phyloP scores from a whole-genome alignment of 345 rosid genomes.

The Trapa bicornis region DNA sequence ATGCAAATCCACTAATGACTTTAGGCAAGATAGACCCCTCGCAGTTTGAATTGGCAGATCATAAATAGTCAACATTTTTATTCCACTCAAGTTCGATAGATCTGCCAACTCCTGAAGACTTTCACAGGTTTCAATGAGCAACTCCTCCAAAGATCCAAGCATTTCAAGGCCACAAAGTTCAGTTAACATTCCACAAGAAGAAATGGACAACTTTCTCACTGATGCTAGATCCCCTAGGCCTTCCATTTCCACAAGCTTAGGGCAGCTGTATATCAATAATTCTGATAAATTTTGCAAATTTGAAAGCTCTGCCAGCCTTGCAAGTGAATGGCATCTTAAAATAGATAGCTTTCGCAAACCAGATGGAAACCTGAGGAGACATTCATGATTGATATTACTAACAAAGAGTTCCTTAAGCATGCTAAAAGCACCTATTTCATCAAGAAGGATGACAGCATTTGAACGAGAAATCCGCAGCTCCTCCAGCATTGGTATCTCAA shows the following conservation, averaged over 20 bases:
- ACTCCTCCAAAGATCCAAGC: no score
- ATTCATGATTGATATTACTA: not conserved
- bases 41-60: not conserved
- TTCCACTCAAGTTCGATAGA: not conserved
- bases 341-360: not conserved
- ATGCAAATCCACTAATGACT: not conserved
- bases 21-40: not conserved
- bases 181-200: not conserved
- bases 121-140: not conserved
- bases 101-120: not conserved
- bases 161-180: conserved; percentile 1
- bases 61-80: not conserved
- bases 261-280: not conserved
- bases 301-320: not conserved
- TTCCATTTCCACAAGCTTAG: not conserved
- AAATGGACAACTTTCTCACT: not conserved
- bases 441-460: not conserved
- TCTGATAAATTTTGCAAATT: not conserved
- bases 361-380: not conserved
- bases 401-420: not conserved
- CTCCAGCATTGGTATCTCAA: not conserved
- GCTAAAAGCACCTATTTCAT: not conserved
- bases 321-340: not conserved
- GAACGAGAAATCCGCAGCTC: not conserved
- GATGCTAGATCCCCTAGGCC: not conserved